Conservation (phyloP, 441 rosid species). For the Erodium trifolium region DNA sequence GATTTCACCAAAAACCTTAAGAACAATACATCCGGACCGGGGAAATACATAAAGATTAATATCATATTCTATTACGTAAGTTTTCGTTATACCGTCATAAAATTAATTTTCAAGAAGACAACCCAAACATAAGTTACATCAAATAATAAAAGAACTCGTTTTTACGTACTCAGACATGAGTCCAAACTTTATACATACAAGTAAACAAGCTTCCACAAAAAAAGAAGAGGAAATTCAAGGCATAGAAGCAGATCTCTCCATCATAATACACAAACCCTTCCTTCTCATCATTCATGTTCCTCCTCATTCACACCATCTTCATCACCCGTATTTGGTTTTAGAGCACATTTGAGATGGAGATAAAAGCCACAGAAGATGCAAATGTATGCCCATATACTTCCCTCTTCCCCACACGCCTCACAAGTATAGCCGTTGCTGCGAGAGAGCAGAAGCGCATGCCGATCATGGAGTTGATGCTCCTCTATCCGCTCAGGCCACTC, state of each 20-base stretch:
- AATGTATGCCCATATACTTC: conserved; percentile 17
- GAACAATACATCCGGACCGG: too few species aligned
- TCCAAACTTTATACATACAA: too few species aligned
- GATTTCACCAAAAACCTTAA: too few species aligned
- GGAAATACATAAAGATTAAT: too few species aligned
- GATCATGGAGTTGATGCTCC: conserved; percentile 21
- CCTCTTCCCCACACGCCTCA: conserved; percentile 18
- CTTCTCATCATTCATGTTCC: neutral
- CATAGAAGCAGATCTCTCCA: conserved; percentile 14
- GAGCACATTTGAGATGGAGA: conserved; percentile 28
- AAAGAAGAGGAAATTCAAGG: neutral
- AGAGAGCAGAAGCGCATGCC: conserved; percentile 23
- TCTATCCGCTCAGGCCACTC: conserved; percentile 27
- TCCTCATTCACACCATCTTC: neutral
- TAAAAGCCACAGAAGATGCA: conserved; percentile 23
- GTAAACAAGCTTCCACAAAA: neutral
- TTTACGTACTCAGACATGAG: too few species aligned
- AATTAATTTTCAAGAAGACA: too few species aligned
- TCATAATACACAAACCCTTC: conserved; percentile 5
- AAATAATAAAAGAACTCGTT: too few species aligned
- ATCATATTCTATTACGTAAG: too few species aligned
- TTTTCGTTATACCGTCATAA: too few species aligned
- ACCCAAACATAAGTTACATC: too few species aligned
- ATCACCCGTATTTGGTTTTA: conserved; percentile 10
- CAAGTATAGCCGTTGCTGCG: conserved; percentile 17